Percentiles rank a stretch among this genome's conserved stretches.
These are phyloP conservation scores for Capsella rubella DNA, from an alignment of 441 rosid genomes.

Conservation along the genomic window DNA sequence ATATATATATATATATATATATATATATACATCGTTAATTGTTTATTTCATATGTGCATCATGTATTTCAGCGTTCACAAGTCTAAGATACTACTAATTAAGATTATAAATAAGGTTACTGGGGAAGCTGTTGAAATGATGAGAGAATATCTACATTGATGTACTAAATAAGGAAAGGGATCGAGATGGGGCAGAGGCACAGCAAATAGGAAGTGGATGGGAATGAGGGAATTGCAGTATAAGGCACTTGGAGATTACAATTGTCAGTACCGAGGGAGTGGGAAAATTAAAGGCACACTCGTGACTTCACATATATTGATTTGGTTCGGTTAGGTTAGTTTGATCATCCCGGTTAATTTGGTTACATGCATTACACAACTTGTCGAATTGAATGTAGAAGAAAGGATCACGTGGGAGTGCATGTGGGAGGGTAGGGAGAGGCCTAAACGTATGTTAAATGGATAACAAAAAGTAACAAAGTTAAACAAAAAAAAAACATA, in stretches of 20 bases:
- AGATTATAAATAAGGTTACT: constrained; percentile 6
- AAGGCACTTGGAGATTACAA: constrained; percentile 32
- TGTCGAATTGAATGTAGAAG: constrained; percentile 26
- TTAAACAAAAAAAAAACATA: neutral
- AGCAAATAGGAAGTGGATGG: constrained; percentile 33
- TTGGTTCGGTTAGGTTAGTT: neutral
- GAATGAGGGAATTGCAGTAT: constrained; percentile 31
- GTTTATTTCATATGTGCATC: neutral
- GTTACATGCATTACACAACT: constrained; percentile 18
- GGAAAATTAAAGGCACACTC: constrained; percentile 33
- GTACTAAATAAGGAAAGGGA: neutral
- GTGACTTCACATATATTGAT: constrained; percentile 30
- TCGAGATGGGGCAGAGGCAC: constrained; percentile 18
- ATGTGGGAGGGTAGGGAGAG: constrained; percentile 46
- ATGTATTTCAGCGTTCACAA: neutral
- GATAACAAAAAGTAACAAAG: constrained; percentile 38
- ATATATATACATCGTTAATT: neutral
- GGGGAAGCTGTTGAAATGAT: constrained; percentile 6
- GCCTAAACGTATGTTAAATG: constrained; percentile 37
- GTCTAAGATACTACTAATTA: too few species aligned
- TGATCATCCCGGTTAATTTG: neutral
- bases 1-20: neutral
- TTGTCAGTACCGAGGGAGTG: constrained; percentile 40
- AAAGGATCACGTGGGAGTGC: constrained; percentile 45
- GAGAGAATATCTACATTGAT: constrained; percentile 10